Evolutionary conservation across 2,329 filamentous ascomycete genomes (phyloP).

Genomic region (Alternaria arborescens): DNA sequence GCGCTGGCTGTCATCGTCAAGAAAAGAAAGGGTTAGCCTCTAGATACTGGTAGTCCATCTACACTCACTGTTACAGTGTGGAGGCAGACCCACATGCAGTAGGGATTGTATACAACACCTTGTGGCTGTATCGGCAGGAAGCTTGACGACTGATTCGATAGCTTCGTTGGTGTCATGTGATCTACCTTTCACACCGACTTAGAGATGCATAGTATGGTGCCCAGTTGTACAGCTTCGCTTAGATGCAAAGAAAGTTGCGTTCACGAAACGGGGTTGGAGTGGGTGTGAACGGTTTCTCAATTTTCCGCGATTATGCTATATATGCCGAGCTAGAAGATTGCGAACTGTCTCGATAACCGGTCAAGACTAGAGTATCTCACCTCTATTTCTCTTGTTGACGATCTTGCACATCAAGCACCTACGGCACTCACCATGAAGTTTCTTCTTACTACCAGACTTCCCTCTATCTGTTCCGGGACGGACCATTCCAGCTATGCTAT

Average conservation of each 20-base stretch:
- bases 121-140: too few species aligned
- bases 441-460: neutral
- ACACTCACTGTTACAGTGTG: too few species aligned
- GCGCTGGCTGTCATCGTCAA: neutral
- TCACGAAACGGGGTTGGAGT: neutral
- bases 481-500: neutral
- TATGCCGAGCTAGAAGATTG: neutral
- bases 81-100: neutral
- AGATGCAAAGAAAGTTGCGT: neutral
- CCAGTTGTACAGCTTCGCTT: neutral
- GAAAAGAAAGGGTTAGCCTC: accelerated
- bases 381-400: too few species aligned
- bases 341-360: accelerated
- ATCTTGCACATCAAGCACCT: neutral
- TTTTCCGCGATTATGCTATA: neutral
- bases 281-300: neutral
- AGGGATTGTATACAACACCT: neutral
- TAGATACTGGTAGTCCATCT: neutral
- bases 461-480: neutral
- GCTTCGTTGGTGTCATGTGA: accelerated
- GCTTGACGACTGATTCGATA: too few species aligned
- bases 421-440: neutral
- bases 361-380: neutral
- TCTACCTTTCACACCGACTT: neutral
- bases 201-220: neutral